phyloP scores from a whole-genome alignment of 2,329 filamentous ascomycete genomes.

The Penicillium janthinellum region DNA sequence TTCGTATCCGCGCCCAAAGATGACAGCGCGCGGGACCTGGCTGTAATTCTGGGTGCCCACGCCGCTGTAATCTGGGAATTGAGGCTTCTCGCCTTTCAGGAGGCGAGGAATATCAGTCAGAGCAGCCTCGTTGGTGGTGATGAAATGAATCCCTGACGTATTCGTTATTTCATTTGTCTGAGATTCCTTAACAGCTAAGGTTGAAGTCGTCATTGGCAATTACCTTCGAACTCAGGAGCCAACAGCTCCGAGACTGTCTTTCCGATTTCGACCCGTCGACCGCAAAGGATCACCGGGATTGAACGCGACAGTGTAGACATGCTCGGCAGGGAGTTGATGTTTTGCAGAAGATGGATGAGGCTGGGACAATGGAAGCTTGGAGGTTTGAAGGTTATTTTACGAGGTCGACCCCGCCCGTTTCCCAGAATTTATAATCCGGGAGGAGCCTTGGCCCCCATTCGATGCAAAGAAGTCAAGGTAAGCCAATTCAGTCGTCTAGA shows the following conservation, averaged over 20 bases:
- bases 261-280: constrained; percentile 15
- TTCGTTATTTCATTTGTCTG: background rate
- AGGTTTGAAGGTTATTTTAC: background rate
- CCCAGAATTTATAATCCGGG: constrained; percentile 1
- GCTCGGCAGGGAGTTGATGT: background rate
- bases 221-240: constrained; percentile 26
- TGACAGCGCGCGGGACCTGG: constrained; percentile 25
- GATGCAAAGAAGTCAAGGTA: background rate
- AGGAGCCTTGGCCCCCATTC: background rate
- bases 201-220: background rate
- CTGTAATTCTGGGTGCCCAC: constrained; percentile 32
- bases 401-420: background rate
- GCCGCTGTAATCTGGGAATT: constrained; percentile 20
- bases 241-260: constrained; percentile 20
- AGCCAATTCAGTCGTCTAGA: background rate
- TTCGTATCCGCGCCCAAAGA: constrained; percentile 32
- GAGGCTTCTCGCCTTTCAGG: constrained; percentile 26
- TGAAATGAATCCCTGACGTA: constrained; percentile 28
- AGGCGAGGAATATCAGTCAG: constrained; percentile 27
- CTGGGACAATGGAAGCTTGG: background rate
- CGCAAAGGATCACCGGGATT: constrained; percentile 24
- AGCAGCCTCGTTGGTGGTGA: constrained; percentile 18
- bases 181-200: background rate
- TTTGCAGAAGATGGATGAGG: background rate
- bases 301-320: constrained; percentile 14